Evolutionary conservation across 2,329 filamentous ascomycete species (phyloP), one percentile per base, ranked within the genome.

Genomic region (Ophiocordyceps camponoti-floridani): DNA sequence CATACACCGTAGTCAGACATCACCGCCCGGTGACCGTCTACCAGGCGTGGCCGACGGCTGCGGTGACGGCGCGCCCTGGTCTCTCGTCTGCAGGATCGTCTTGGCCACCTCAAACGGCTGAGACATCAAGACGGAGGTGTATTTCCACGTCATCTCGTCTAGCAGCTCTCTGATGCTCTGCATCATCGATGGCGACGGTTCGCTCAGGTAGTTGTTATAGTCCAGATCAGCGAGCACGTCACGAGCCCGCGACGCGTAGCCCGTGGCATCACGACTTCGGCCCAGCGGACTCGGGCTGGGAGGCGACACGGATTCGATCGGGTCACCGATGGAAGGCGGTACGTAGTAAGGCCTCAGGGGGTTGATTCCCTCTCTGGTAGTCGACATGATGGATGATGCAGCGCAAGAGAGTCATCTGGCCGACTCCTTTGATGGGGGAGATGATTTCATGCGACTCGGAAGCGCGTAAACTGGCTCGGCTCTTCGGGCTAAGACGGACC

Each of bases 91-190:
- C 53, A 98, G 66, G 46, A 96, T 76, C 13, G 82, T 91, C 72
- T 95, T 96, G 56, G 89, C 87, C 47, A 95, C 88, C 68, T 96
- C 91, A 61, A 98, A 96, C 13, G 91, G 91, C 64, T 98, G 91
- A 45, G 86, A 83, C 58, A 94, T 79, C 56, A 96, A 63, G 23
- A 94, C 80, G 47, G 82, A 86, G 13, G 81, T 82, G 65, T 98
- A 98, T 58, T 91, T 89, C 79, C 88, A 93, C 61, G 94, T 59
- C 51, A 91, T 76, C 59, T 88, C 81, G 58, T 96, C 87, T 42
- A 94, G 58, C 48, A 94, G 66, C 49, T 82, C 79, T 58, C 82
- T 84, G 40, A 82, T 69, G 50, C 82, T 82, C 52, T 84, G 81
- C 11, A 86, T 71, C 27, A 79, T 72, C 1, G 84, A 84, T 0